A percentile compares a stretch with the other conserved stretches of the same genome.
phyloP scores from a whole-genome alignment of 2,329 filamentous ascomycete genomes.

The Lachnellula hyalina region DNA sequence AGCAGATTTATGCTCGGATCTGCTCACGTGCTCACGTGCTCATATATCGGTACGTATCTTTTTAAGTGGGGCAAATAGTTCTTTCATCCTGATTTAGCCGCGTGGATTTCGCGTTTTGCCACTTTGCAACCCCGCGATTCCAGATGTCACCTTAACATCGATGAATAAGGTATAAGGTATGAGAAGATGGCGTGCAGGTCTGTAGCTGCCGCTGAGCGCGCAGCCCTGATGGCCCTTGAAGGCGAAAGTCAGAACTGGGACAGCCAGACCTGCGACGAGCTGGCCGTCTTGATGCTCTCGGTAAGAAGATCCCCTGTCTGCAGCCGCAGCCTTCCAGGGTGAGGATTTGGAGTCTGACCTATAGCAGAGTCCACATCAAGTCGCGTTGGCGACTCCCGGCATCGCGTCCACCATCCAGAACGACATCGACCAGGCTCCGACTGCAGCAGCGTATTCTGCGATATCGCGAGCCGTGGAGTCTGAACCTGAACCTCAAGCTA shows the following conservation, averaged over 20 bases:
- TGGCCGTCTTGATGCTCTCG: constrained; percentile 14
- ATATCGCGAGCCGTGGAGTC: neutral
- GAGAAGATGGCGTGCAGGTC: neutral
- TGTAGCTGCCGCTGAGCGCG: neutral
- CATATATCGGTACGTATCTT: neutral
- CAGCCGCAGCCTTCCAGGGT: neutral
- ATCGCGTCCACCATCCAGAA: neutral
- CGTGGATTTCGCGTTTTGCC: neutral
- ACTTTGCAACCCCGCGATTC: neutral
- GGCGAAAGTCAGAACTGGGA: constrained; percentile 13
- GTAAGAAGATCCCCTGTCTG: constrained; percentile 9
- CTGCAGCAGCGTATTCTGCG: neutral
- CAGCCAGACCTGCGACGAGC: constrained; percentile 12
- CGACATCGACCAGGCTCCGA: neutral
- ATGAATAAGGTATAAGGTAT: neutral
- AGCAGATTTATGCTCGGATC: neutral
- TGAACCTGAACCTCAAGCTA: neutral
- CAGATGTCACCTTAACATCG: neutral
- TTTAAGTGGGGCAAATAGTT: too few species aligned
- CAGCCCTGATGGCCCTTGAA: constrained; percentile 11
- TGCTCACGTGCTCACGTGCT: neutral
- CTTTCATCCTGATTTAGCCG: neutral
- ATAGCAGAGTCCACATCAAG: neutral
- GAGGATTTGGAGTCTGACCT: constrained; percentile 4
- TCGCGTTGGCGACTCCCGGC: neutral